phyloP scores from a whole-genome alignment of 2,329 filamentous ascomycete species.

The Beauveria sp. region DNA sequence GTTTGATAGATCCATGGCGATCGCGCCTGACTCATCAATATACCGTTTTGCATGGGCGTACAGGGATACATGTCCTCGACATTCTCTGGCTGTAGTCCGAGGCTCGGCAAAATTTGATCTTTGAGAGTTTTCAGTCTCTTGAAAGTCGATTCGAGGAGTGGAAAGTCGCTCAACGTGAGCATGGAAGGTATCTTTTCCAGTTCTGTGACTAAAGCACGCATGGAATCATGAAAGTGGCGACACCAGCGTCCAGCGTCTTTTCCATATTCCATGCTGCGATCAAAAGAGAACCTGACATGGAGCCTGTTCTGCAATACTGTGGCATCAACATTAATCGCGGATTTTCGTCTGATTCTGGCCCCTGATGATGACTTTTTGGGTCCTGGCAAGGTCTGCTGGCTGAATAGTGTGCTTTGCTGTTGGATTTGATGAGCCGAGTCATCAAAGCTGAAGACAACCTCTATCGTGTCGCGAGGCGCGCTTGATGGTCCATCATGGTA shows the following conservation, averaged over 20 bases:
- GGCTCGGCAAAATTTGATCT: neutral
- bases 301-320: neutral
- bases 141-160: neutral
- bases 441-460: neutral
- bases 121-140: neutral
- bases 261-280: neutral
- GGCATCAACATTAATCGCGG: neutral
- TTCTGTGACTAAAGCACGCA: neutral
- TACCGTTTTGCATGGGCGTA: neutral
- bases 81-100: neutral
- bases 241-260: neutral
- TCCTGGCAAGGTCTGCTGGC: neutral
- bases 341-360: accelerated
- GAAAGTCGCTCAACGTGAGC: neutral
- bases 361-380: neutral
- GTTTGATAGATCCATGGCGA: neutral
- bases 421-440: neutral
- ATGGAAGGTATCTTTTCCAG: neutral
- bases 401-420: neutral
- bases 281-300: neutral
- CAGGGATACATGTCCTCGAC: neutral
- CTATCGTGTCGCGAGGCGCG: neutral
- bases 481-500: neutral
- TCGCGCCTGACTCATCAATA: neutral
- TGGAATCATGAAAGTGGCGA: neutral